Conservation (phyloP, 2,329 filamentous ascomycete species). For the Fusarium praegraminearum region DNA sequence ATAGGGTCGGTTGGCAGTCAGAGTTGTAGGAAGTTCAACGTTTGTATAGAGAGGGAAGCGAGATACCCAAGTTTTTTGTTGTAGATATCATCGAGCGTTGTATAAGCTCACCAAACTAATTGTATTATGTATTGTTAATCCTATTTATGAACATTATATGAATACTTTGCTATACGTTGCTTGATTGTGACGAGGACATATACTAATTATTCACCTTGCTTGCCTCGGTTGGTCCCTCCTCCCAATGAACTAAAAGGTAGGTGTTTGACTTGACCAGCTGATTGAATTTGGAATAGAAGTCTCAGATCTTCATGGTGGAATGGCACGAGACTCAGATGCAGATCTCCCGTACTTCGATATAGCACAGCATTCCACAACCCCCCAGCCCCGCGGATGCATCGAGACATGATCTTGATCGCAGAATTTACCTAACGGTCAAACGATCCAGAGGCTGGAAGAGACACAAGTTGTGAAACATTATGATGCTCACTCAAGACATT, state of each 20-base stretch:
- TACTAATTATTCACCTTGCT: neutral
- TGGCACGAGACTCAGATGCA: neutral
- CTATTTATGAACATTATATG: neutral
- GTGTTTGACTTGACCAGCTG: neutral
- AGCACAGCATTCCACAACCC: slow-evolving; percentile 13
- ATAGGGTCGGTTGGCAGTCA: neutral
- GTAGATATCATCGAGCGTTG: neutral
- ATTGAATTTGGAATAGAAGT: neutral
- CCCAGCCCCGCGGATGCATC: neutral
- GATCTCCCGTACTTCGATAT: neutral
- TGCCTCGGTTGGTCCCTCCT: neutral
- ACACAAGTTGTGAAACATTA: neutral
- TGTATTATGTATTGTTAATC: neutral
- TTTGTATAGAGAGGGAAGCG: neutral
- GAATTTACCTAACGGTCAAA: neutral
- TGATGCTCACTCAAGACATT: neutral
- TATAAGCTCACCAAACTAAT: slow-evolving; percentile 3
- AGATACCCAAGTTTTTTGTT: slow-evolving; percentile 23
- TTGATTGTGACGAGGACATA: neutral
- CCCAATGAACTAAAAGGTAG: neutral
- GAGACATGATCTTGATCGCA: slow-evolving; percentile 4
- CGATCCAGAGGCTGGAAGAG: neutral
- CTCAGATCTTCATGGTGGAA: neutral
- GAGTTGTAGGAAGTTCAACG: neutral
- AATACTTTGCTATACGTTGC: neutral